Evolutionary conservation across 176 grass and related monocot genomes (phyloP), one percentile per base, ranked within the genome.

Genomic region (Leersia perrieri): DNA sequence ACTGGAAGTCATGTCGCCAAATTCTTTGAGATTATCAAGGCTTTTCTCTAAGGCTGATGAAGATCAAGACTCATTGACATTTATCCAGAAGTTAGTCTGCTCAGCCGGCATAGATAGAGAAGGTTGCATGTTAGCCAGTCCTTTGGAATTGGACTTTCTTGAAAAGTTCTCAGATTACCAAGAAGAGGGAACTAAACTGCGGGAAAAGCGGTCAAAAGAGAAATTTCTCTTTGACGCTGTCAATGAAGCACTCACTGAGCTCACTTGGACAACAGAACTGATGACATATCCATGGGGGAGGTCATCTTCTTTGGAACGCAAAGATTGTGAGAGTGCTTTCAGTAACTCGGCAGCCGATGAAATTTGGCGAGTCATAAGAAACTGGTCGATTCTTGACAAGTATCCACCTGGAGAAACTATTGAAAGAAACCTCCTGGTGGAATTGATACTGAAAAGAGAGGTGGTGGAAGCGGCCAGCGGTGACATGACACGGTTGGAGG

Each of bases 21-120:
- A 95, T 88, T 89, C 96, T 35, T 75, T 90, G 84, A 90, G 91
- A 63, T 83, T 94, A 73, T 93, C 87, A 23, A 85, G 82, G 35
- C 80, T 91, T 88, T 90, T 99, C 75, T 91, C 96, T 0, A 93
- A 90, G 79, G 96, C 87, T 61, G 96, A 99, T 20, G 90, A 95
- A 73, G 96, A 99, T 66, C 86, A 91, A 32, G 87, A 99, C 58
- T 87, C 78, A 1, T 84, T 86, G 63, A 83, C 80, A 2, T 91
- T 91, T 77, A 87, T 99, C 68, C 78, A 93, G 15, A 93, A 93
- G 35, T 63, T 99, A 45, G 63, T 95, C 5, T 78, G 29, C 42
- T 90, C 78, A 60, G 79, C 84, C 25, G 86, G 83, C 66, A 81
- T 90, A 80, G 87, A 90, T 34, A 60, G 27, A 75, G 79, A 89